Conservation (phyloP, 148 eudicot genomes). For the Rhododendron griersonianum region DNA sequence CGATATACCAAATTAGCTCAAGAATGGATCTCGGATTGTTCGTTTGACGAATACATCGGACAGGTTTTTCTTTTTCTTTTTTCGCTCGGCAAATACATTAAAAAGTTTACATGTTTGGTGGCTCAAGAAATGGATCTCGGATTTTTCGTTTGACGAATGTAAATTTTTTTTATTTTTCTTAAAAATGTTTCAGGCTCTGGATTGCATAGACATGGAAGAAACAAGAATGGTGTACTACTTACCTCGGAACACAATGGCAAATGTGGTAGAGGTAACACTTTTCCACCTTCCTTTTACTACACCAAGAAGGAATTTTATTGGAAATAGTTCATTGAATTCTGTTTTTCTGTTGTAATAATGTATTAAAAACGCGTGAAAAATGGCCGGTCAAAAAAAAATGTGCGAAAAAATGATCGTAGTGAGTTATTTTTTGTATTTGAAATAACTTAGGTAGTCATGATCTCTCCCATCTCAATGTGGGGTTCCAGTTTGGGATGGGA, state of each 20-base stretch:
- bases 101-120: background rate
- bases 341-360: background rate
- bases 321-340: background rate
- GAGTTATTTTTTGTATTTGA: background rate
- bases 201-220: background rate
- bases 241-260: background rate
- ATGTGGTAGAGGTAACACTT: background rate
- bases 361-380: background rate
- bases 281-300: background rate
- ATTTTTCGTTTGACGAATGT: background rate
- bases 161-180: background rate
- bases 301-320: background rate
- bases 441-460: background rate
- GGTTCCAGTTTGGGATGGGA: background rate
- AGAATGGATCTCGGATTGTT: background rate
- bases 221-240: background rate
- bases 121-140: no score
- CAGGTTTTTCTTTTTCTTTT: no score
- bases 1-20: background rate
- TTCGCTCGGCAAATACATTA: background rate
- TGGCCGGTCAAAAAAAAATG: no score
- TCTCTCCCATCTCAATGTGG: background rate
- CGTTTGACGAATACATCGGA: background rate
- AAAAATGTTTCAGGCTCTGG: background rate
- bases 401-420: no score